Conservation (phyloP, 305 asterid genomes). For the Fraxinus sp. region DNA sequence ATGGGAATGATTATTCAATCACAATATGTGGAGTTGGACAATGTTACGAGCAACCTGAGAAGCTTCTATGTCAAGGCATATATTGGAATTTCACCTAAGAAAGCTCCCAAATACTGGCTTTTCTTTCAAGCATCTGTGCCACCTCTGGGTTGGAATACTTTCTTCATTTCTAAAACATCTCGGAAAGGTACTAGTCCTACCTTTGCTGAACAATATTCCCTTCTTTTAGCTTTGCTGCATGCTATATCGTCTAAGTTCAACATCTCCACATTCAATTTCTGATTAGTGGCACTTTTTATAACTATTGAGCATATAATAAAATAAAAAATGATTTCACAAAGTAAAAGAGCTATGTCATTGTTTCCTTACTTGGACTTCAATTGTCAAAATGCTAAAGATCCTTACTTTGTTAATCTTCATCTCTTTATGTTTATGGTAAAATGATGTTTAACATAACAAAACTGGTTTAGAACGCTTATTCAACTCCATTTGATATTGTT, state of each 20-base stretch:
- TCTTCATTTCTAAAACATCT: constrained; percentile 56
- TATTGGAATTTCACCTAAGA: constrained; percentile 47
- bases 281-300: not conserved
- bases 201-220: not conserved
- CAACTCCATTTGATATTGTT: not conserved
- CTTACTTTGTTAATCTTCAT: not conserved
- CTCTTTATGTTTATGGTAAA: constrained; percentile 7
- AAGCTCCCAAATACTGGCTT: constrained; percentile 65
- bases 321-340: not conserved
- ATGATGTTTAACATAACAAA: not conserved
- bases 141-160: constrained; percentile 75
- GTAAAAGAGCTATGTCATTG: not conserved
- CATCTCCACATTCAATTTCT: not conserved
- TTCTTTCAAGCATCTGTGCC: constrained; percentile 61
- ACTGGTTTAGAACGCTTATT: not conserved
- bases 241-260: not conserved
- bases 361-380: not conserved
- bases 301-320: not conserved
- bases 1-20: constrained; percentile 49
- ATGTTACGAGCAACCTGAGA: constrained; percentile 49
- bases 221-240: not conserved
- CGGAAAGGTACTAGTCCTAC: constrained; percentile 36
- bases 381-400: not conserved
- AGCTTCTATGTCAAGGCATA: constrained; percentile 67
- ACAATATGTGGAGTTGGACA: constrained; percentile 63